Conservation (phyloP, 108 stramenopile species). For the Skeletonema grethae region DNA sequence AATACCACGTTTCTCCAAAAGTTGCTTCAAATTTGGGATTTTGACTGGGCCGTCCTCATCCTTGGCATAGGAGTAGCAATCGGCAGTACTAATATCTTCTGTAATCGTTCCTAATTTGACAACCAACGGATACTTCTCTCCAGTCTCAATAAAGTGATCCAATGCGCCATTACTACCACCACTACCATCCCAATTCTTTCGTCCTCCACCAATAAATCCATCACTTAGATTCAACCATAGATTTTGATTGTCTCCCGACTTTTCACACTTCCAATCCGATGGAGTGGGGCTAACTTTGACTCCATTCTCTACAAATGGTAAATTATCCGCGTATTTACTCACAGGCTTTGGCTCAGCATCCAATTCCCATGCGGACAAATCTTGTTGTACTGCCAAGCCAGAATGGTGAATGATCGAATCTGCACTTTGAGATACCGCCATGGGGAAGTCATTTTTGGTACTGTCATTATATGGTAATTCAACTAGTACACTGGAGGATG, state of each 20-base stretch:
- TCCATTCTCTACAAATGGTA: slow-evolving; percentile 86
- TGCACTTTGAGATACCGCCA: slow-evolving; percentile 60
- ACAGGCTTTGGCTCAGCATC: slow-evolving; percentile 76
- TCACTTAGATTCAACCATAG: slow-evolving; percentile 98
- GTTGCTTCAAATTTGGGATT: slow-evolving; percentile 93
- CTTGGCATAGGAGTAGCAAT: slow-evolving; percentile 97
- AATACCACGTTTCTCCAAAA: slow-evolving; percentile 92
- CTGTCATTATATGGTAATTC: slow-evolving; percentile 67
- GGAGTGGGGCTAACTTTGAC: slow-evolving; percentile 69
- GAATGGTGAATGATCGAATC: slow-evolving; percentile 91
- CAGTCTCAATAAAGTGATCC: slow-evolving; percentile 93
- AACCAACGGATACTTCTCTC: slow-evolving; percentile 89
- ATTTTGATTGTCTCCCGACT: slow-evolving; percentile 83
- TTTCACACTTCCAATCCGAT: slow-evolving; percentile 78
- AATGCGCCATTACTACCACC: slow-evolving; percentile 96
- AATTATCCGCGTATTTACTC: slow-evolving; percentile 61
- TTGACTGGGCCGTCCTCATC: slow-evolving; percentile 98
- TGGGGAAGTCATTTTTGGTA: slow-evolving; percentile 63
- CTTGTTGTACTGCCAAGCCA: slow-evolving; percentile 81
- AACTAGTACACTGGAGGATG: slow-evolving; percentile 16
- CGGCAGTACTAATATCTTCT: slow-evolving; percentile 83
- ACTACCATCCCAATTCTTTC: slow-evolving; percentile 97
- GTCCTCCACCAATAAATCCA: slow-evolving; percentile 96
- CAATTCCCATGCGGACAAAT: slow-evolving; percentile 76
- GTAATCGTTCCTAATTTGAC: slow-evolving; percentile 99